These are phyloP conservation scores for Fusarium mundagurra DNA, from an alignment of 2,329 filamentous ascomycete species.

Conservation along the genomic window DNA sequence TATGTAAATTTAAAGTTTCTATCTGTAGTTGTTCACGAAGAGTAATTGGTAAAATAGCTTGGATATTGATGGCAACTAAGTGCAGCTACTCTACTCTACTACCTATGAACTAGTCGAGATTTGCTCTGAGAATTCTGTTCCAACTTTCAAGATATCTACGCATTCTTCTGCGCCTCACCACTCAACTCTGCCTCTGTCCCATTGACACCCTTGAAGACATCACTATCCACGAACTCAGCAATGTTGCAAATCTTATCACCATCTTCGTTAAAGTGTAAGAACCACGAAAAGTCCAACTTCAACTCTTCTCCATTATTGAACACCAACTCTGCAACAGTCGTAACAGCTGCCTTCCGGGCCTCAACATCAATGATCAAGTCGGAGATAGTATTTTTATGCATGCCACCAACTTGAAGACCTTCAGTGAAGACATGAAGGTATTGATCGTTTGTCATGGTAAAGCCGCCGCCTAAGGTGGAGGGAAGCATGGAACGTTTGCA, in stretches of 20 bases:
- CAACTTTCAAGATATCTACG: not conserved
- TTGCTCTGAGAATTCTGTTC: too few relatives aligned
- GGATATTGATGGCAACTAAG: rapidly evolving
- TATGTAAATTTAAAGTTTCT: not conserved
- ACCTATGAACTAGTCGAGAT: not conserved
- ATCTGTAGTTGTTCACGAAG: too few relatives aligned
- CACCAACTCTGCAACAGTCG: not conserved
- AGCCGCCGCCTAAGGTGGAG: not conserved
- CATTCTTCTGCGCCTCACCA: not conserved
- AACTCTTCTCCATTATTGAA: not conserved
- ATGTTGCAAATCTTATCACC: conserved; percentile 18
- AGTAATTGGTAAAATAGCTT: too few relatives aligned
- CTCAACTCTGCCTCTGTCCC: not conserved
- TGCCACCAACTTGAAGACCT: conserved; percentile 4
- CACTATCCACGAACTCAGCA: conserved; percentile 24
- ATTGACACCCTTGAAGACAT: not conserved
- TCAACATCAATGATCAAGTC: conserved; percentile 15
- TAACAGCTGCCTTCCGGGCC: conserved; percentile 5
- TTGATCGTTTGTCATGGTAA: conserved; percentile 9
- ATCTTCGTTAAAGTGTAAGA: conserved; percentile 15
- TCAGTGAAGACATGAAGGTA: conserved; percentile 8
- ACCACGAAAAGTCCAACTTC: conserved; percentile 18
- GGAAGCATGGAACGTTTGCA: conserved; percentile 21
- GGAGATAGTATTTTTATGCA: not conserved
- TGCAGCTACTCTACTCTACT: not conserved